Percentiles rank a stretch among this genome's conserved stretches.
phyloP scores from a whole-genome alignment of 2,329 filamentous ascomycete genomes.

The Coniochaeta prunicola region DNA sequence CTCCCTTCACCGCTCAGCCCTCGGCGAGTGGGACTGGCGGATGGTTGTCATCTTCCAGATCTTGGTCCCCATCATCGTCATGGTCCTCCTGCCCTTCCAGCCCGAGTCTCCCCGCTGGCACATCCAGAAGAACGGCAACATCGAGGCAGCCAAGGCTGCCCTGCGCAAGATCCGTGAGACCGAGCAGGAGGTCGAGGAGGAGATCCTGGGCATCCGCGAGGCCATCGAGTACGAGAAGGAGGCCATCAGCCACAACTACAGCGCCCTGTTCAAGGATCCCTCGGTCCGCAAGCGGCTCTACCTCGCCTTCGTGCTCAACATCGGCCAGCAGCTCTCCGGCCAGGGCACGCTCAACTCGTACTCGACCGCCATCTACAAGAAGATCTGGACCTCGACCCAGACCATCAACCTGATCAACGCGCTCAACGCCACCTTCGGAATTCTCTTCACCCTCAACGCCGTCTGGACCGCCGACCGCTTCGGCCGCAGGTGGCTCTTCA shows the following conservation, averaged over 20 bases:
- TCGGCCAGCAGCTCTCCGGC: conserved; percentile 65
- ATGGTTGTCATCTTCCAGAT: conserved; percentile 69
- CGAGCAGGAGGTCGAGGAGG: conserved; percentile 59
- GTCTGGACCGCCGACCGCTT: conserved; percentile 67
- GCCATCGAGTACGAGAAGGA: conserved; percentile 68
- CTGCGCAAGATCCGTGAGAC: conserved; percentile 56
- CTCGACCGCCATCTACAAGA: conserved; percentile 67
- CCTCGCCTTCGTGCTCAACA: conserved; percentile 60
- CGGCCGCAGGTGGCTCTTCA: conserved; percentile 62
- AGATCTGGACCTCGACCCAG: conserved; percentile 51
- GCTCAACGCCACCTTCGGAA: conserved; percentile 65
- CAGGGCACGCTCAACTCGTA: conserved; percentile 69
- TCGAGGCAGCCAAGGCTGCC: conserved; percentile 52
- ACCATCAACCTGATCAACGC: conserved; percentile 68
- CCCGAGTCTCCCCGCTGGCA: conserved; percentile 64
- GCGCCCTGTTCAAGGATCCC: conserved; percentile 61
- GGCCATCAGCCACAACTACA: conserved; percentile 54
- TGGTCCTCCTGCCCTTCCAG: conserved; percentile 55
- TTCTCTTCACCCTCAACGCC: conserved; percentile 66
- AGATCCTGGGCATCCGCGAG: conserved; percentile 57
- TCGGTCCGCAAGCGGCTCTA: conserved; percentile 60
- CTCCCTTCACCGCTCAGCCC: conserved; percentile 41
- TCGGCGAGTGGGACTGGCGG: conserved; percentile 68
- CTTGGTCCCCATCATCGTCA: conserved; percentile 56
- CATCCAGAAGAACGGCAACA: conserved; percentile 51